Percentiles rank a stretch among this genome's conserved stretches.
These are phyloP conservation scores for Phaffia rhodozyma DNA, from an alignment of 1,284 basidiomycete species.

Conservation along the genomic window DNA sequence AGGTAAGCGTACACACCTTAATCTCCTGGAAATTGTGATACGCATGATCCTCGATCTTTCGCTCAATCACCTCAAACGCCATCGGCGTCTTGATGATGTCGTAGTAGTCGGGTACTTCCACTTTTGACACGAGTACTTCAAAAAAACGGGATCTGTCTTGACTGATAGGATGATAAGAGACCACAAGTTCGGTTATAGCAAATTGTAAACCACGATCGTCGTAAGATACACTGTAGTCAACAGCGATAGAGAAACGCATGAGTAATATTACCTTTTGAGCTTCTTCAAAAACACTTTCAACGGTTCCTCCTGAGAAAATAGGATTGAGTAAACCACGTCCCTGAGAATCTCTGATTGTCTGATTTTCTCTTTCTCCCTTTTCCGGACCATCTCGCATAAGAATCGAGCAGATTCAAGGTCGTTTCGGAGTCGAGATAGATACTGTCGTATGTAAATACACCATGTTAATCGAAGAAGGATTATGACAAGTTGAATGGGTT, in stretches of 20 bases:
- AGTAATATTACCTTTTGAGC: conserved; percentile 50
- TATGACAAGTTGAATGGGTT: neutral
- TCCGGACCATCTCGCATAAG: conserved; percentile 59
- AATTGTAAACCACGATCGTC: too few relatives aligned
- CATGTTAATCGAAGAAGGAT: neutral
- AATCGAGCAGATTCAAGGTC: conserved; percentile 66
- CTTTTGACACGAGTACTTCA: conserved; percentile 62
- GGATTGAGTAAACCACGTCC: conserved; percentile 48
- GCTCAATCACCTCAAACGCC: conserved; percentile 72
- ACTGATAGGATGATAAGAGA: conserved; percentile 36
- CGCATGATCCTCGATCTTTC: conserved; percentile 60
- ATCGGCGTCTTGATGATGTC: conserved; percentile 77
- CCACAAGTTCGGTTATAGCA: neutral
- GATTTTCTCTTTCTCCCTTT: conserved; percentile 74
- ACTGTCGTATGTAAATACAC: conserved; percentile 36
- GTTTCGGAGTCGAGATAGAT: conserved; percentile 54
- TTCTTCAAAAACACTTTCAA: conserved; percentile 57
- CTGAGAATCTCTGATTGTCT: conserved; percentile 59
- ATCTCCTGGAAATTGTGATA: conserved; percentile 69
- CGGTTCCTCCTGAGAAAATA: conserved; percentile 55
- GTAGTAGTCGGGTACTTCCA: conserved; percentile 83
- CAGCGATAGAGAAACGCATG: conserved; percentile 2
- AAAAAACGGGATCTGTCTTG: conserved; percentile 64
- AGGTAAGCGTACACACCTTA: conserved; percentile 43
- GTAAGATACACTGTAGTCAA: neutral